Evolutionary conservation across 352 stramenopile genomes (phyloP).

Genomic region (Plasmopara halstedii): DNA sequence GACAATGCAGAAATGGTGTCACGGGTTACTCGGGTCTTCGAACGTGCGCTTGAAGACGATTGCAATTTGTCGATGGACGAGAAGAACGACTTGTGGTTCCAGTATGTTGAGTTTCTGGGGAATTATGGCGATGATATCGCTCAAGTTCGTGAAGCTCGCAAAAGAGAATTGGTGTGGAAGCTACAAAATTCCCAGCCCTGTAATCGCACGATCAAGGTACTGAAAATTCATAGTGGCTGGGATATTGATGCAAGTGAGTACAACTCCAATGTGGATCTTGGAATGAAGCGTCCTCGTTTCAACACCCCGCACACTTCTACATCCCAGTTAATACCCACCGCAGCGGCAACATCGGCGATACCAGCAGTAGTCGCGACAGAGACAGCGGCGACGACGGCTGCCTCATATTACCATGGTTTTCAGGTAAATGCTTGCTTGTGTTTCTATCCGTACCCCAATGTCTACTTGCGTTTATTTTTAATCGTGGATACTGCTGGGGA

Average conservation of each 20-base stretch:
- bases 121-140: slow-evolving; percentile 36
- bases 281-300: slow-evolving; percentile 50
- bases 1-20: slow-evolving; percentile 25
- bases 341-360: slow-evolving; percentile 10
- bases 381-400: slow-evolving; percentile 12
- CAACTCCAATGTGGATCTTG: slow-evolving; percentile 25
- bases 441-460: slow-evolving; percentile 6
- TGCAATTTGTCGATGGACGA: slow-evolving; percentile 50
- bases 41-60: slow-evolving; percentile 41
- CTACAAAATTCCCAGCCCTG: slow-evolving; percentile 49
- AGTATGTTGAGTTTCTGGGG: slow-evolving; percentile 71
- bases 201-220: slow-evolving; percentile 47
- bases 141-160: slow-evolving; percentile 42
- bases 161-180: slow-evolving; percentile 56
- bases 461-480: slow-evolving; percentile 21
- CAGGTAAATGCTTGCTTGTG: slow-evolving; percentile 47
- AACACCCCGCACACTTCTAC: slow-evolving; percentile 20
- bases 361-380: slow-evolving; percentile 17
- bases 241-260: slow-evolving; percentile 18
- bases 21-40: slow-evolving; percentile 36
- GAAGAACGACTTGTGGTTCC: slow-evolving; percentile 77
- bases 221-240: slow-evolving; percentile 34
- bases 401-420: slow-evolving; percentile 72
- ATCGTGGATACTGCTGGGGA: slow-evolving; percentile 17
- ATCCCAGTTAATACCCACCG: slow-evolving; percentile 3